Conservation (phyloP, 331 rosid species). For the Quercus phellos region DNA sequence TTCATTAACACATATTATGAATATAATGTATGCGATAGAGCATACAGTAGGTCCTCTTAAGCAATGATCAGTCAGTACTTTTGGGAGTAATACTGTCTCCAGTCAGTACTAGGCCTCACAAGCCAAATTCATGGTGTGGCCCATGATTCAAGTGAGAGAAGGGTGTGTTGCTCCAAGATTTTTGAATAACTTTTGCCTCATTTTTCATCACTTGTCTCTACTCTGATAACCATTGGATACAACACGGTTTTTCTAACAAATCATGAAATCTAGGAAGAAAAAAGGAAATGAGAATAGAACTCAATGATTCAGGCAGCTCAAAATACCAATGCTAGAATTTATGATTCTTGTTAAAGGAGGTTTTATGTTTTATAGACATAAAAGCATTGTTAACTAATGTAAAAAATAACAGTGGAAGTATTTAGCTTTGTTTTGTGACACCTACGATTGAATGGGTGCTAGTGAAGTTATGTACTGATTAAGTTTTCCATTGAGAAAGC, state of each 20-base stretch:
- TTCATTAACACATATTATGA: too few species aligned
- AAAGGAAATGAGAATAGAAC: background rate
- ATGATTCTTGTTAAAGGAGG: background rate
- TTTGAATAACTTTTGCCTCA: background rate
- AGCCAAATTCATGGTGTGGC: too few species aligned
- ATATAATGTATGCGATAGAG: too few species aligned
- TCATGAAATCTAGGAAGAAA: background rate
- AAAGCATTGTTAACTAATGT: background rate
- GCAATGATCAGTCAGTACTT: too few species aligned
- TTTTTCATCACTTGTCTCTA: background rate
- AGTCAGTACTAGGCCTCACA: too few species aligned
- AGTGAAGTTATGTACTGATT: too few species aligned
- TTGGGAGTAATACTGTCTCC: too few species aligned
- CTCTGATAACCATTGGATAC: background rate
- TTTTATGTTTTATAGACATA: background rate
- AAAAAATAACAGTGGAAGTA: background rate
- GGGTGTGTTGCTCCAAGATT: too few species aligned
- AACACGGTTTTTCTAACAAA: background rate
- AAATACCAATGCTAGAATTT: background rate
- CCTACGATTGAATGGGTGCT: background rate
- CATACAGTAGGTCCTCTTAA: too few species aligned
- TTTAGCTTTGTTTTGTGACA: background rate
- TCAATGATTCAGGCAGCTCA: background rate
- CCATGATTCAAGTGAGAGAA: too few species aligned
- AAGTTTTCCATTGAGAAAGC: too few species aligned